Evolutionary conservation across 495 filamentous ascomycete species (phyloP), one percentile per base, ranked within the genome.

Genomic region (Elaphomyces granulatus): DNA sequence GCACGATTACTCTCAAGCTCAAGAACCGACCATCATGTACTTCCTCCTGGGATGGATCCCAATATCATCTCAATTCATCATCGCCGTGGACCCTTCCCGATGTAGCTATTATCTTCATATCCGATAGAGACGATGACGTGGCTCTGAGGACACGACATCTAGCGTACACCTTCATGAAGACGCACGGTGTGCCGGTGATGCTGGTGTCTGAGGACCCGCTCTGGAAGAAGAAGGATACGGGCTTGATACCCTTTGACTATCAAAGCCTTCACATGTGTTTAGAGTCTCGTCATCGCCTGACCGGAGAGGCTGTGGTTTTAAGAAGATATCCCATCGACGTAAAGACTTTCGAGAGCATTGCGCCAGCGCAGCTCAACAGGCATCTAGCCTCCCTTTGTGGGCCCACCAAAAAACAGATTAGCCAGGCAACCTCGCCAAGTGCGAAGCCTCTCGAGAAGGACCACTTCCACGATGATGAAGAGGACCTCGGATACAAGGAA

Each of bases 361-460:
- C 81, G 42, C 71, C 78, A 16, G 58, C 73, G 20, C 81, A 87
- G 49, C 70, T 87, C 51, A 86, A 85, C 51, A 63, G 78, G 40
- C 83, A 84, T 47, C 53, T 87, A 36, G 78, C 80, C 37, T 79
- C 72, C 31, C 57, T 87, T 36, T 77, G 75, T 18, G 69, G 66
- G 7, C 54, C 59, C 7, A 54, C 49, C 37, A 58, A 61, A 32
- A 26, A 36, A 26, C n/a, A 15, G 15, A 18, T 40, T 10, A 43
- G 48, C 15, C 65, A 54, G 16, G 48, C 47, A 18, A 43, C 44
- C 12, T 21, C 48, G 4, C 48, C 55, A 18, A 38, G 33, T 15
- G 33, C 35, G 2, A 47, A 48, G 0, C 21, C 38, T 9, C 12
- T 34, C 15, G 37, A 48, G 30, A 33, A 28, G 3, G 43, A 56